These are phyloP conservation scores for Talaromyces sp. DNA, from an alignment of 2,329 filamentous ascomycete species.

Conservation along the genomic window DNA sequence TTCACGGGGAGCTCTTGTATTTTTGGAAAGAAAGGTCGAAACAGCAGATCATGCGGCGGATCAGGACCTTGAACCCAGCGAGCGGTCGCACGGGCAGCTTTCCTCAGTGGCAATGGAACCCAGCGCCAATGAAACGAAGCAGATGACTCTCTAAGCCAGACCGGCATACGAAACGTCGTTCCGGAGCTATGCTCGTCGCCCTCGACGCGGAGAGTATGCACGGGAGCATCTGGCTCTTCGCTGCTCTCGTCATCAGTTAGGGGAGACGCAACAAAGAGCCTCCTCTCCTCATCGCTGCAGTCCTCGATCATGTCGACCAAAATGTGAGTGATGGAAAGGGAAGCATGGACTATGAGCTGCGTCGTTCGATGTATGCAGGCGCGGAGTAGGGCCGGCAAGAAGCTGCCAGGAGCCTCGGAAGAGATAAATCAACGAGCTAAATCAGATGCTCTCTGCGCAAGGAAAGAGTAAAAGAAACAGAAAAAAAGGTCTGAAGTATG, in stretches of 20 bases:
- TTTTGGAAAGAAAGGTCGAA: conserved; percentile 42
- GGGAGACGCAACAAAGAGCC: conserved; percentile 5
- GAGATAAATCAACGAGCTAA: background rate
- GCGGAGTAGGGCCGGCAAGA: background rate
- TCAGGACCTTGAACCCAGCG: conserved; percentile 45
- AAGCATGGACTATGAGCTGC: background rate
- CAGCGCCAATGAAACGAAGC: conserved; percentile 44
- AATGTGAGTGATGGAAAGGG: background rate
- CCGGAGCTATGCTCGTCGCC: background rate
- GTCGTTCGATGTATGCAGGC: background rate
- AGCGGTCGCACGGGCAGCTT: conserved; percentile 37
- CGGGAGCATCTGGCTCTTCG: background rate
- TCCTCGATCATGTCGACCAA: conserved; percentile 9
- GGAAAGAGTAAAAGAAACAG: background rate
- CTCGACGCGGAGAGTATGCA: conserved; percentile 5
- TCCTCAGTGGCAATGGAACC: conserved; percentile 42
- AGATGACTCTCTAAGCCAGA: conserved; percentile 45
- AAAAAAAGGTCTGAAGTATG: background rate
- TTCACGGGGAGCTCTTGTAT: conserved; percentile 43
- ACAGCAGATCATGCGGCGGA: conserved; percentile 40
- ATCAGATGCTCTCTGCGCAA: background rate
- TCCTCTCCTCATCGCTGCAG: conserved; percentile 8
- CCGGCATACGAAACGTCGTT: conserved; percentile 26
- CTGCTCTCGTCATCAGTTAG: conserved; percentile 9
- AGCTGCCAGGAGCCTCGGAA: background rate